A percentile compares a stretch with the other conserved stretches of the same genome.
phyloP scores from a whole-genome alignment of 2,329 filamentous ascomycete genomes.

The Alternaria sp. region DNA sequence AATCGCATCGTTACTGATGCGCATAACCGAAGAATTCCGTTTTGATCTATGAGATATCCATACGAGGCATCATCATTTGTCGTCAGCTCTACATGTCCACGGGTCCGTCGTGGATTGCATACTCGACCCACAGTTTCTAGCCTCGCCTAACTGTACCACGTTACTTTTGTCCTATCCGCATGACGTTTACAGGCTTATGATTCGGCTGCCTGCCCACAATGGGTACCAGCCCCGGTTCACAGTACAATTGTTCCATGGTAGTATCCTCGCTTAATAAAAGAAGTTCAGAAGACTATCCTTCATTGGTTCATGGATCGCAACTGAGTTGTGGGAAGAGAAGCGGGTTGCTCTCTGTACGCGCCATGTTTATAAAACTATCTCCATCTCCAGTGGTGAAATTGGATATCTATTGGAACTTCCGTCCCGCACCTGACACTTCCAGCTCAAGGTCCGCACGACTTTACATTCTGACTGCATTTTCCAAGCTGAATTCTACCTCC shows the following conservation, averaged over 20 bases:
- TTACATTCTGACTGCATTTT: not conserved
- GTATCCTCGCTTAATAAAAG: not conserved
- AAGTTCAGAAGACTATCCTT: not conserved
- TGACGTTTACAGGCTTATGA: not conserved
- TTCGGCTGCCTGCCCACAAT: not conserved
- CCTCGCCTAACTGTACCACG: too few species aligned
- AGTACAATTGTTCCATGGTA: not conserved
- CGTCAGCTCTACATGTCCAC: too few species aligned
- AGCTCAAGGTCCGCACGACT: not conserved
- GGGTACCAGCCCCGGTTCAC: not conserved
- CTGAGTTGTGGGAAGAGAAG: not conserved
- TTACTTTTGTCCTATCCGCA: rapidly evolving
- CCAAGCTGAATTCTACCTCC: not conserved
- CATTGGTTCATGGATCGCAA: not conserved
- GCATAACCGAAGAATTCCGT: rapidly evolving
- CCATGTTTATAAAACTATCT: not conserved
- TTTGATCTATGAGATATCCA: too few species aligned
- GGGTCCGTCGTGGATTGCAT: too few species aligned
- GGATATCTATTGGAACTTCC: rapidly evolving
- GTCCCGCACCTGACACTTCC: not conserved
- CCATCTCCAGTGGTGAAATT: not conserved
- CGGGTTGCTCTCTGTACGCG: too few species aligned
- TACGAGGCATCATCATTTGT: too few species aligned
- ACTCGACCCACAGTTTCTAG: too few species aligned
- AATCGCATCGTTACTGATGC: rapidly evolving